These are phyloP conservation scores for Stenocarpella maydis DNA, from an alignment of 2,329 filamentous ascomycete species.

Conservation along the genomic window DNA sequence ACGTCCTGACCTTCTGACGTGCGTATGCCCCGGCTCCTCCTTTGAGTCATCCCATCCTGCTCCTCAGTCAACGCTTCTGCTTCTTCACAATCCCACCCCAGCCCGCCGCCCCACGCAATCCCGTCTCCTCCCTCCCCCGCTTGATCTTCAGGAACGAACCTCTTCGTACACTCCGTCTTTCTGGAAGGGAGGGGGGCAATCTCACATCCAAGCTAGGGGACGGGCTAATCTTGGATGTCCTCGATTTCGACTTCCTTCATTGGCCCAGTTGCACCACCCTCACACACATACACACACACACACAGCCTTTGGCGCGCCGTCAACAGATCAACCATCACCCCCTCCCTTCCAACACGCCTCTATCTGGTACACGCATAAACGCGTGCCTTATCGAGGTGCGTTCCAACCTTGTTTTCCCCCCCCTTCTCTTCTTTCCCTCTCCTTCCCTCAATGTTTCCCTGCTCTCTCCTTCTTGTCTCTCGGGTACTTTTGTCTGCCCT, in stretches of 20 bases:
- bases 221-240: slow-evolving; percentile 7
- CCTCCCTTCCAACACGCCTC: not conserved
- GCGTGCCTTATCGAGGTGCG: slow-evolving; percentile 18
- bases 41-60: too few relatives aligned
- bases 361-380: slow-evolving; percentile 4
- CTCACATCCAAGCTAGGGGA: slow-evolving; percentile 3
- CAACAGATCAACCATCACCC: slow-evolving; percentile 16
- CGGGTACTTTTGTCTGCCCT: not conserved
- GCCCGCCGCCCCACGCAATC: slow-evolving; percentile 20
- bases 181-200: not conserved
- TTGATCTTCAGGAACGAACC: slow-evolving; percentile 33
- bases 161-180: slow-evolving; percentile 24
- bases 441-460: not conserved
- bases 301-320: not conserved
- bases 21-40: not conserved
- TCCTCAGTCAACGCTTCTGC: too few relatives aligned
- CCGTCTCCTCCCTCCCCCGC: slow-evolving; percentile 5
- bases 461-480: not conserved
- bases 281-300: too few relatives aligned
- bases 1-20: slow-evolving; percentile 23
- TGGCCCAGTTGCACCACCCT: not conserved
- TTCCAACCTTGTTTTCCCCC: not conserved
- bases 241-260: slow-evolving; percentile 26
- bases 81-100: too few relatives aligned
- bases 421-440: not conserved